Conservation (phyloP, 2,329 filamentous ascomycete species). For the Fusarium sp. region DNA sequence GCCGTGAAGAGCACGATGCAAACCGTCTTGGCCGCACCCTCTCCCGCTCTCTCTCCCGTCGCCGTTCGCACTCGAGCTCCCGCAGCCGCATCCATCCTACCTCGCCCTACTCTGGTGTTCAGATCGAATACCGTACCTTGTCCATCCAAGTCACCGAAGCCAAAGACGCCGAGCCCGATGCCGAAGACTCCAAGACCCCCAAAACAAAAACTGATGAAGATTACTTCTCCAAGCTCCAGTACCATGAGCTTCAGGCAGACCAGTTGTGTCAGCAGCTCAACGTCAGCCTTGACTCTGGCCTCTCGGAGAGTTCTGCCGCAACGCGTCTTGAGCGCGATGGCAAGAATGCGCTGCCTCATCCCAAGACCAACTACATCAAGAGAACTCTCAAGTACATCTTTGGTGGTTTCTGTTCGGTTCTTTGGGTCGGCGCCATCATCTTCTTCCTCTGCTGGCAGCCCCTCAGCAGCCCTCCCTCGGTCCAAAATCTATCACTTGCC, state of each 20-base stretch:
- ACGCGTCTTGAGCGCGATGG: constrained; percentile 56
- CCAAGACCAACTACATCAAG: constrained; percentile 58
- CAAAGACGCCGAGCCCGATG: constrained; percentile 45
- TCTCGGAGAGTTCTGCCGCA: constrained; percentile 52
- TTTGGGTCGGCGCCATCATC: constrained; percentile 61
- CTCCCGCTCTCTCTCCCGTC: constrained; percentile 34
- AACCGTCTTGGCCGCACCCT: constrained; percentile 21
- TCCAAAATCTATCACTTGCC: constrained; percentile 60
- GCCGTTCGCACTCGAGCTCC: constrained; percentile 40
- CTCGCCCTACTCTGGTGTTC: constrained; percentile 54
- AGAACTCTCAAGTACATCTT: constrained; percentile 59
- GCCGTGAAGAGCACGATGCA: constrained; percentile 17
- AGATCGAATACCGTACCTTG: constrained; percentile 57
- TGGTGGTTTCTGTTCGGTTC: constrained; percentile 61
- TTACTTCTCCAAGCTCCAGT: constrained; percentile 58
- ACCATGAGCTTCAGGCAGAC: constrained; percentile 52
- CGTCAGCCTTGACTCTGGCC: constrained; percentile 51
- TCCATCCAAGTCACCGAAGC: constrained; percentile 57
- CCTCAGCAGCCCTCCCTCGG: constrained; percentile 59
- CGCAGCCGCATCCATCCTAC: constrained; percentile 48
- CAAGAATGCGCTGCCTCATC: constrained; percentile 56
- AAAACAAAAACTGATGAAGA: constrained; percentile 56
- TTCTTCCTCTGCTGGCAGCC: constrained; percentile 64
- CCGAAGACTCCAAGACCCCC: constrained; percentile 36
- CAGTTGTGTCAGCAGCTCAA: constrained; percentile 57